Evolutionary conservation across 768 basidiomycete genomes (phyloP).

Genomic region (Asterophora parasitica): DNA sequence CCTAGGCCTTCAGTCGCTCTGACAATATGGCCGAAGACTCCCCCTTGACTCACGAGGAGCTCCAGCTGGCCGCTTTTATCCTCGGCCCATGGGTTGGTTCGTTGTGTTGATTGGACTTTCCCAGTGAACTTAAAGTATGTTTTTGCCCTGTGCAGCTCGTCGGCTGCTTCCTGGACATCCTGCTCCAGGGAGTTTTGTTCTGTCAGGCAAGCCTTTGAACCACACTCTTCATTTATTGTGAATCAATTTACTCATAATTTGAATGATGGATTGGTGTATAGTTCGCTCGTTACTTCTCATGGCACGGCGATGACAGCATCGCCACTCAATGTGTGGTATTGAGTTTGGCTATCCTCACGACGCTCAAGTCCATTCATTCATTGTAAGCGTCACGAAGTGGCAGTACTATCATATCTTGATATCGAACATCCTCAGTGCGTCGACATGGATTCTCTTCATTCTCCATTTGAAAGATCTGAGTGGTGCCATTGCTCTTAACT

Average conservation of each 20-base stretch:
- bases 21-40: no score
- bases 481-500: constrained; percentile 24
- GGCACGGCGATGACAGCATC: constrained; percentile 20
- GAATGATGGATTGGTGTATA: constrained; percentile 9
- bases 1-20: no score
- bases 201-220: constrained; percentile 21
- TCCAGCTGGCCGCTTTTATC: constrained; percentile 19
- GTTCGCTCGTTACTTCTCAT: constrained; percentile 25
- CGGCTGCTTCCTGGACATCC: constrained; percentile 23
- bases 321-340: constrained; percentile 19
- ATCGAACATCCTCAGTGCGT: constrained; percentile 17
- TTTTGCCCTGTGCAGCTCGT: constrained; percentile 18
- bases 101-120: not conserved
- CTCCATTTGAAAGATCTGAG: constrained; percentile 23
- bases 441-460: constrained; percentile 27
- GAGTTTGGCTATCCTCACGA: constrained; percentile 22
- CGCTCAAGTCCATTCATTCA: constrained; percentile 27
- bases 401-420: not conserved
- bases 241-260: not conserved
- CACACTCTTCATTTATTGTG: no score
- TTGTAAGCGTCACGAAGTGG: constrained; percentile 18
- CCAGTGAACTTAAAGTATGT: not conserved
- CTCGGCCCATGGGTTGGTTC: constrained; percentile 34
- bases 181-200: constrained; percentile 27
- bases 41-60: constrained; percentile 21